Conservation (phyloP, 2,329 filamentous ascomycete genomes). For the Ophioceras dolichostomum region DNA sequence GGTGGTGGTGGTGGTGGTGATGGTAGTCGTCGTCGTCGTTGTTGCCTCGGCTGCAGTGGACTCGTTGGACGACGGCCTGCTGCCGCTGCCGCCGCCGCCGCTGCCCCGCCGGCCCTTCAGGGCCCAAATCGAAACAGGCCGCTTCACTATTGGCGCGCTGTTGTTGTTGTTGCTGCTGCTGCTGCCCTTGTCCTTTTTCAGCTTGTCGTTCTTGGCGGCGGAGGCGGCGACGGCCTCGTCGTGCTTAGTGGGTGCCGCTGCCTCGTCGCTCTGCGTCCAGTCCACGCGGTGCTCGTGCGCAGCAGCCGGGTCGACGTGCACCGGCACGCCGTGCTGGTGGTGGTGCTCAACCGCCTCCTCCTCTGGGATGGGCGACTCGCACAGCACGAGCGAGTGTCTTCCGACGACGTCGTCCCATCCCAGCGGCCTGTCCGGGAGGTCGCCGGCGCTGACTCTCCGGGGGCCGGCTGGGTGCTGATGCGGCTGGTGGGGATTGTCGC, state of each 20-base stretch:
- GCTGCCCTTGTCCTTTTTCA: slow-evolving; percentile 11
- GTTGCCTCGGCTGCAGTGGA: slow-evolving; percentile 15
- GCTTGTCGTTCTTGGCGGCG: background rate
- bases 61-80: slow-evolving; percentile 4
- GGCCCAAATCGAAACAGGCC: slow-evolving; percentile 33
- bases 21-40: no score
- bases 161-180: slow-evolving; percentile 5
- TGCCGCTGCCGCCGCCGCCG: slow-evolving; percentile 5
- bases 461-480: slow-evolving; percentile 5
- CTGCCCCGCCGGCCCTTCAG: slow-evolving; percentile 28
- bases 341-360: no score
- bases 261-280: slow-evolving; percentile 47
- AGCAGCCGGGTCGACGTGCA: slow-evolving; percentile 1
- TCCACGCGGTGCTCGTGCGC: slow-evolving; percentile 32
- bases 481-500: slow-evolving; percentile 3
- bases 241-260: no score
- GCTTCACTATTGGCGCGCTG: slow-evolving; percentile 9
- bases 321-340: no score
- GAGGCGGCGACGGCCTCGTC: no score
- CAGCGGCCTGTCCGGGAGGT: slow-evolving; percentile 12
- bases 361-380: slow-evolving; percentile 4
- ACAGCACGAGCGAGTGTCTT: slow-evolving; percentile 7
- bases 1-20: slow-evolving; percentile 8
- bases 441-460: slow-evolving; percentile 25
- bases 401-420: background rate